Base-by-base conservation (phyloP, 2,329 filamentous ascomycete species). In the Pyricularia grisea region DNA sequence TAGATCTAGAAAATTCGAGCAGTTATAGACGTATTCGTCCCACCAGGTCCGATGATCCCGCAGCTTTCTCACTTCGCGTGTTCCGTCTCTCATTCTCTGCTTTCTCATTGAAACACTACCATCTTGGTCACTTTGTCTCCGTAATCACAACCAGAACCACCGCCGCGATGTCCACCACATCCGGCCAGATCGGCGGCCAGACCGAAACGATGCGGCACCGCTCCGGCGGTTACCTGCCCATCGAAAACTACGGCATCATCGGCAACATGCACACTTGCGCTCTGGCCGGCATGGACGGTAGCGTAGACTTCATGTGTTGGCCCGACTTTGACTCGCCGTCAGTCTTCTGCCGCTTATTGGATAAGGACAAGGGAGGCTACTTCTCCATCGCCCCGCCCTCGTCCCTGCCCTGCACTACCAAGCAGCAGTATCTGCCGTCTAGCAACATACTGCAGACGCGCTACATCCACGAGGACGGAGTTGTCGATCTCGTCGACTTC, bases 201-300 rank as follows among this genome's bases (percentile, higher is more conserved):
- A 65, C 68, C 31, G 68, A 72, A 70, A 71, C 75, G 66, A 70
- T 78, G 76, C 80, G 76, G 75, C 76, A 67, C 61, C 72, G 72
- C 2, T 68, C 72, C 28, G 79, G 78, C 14, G 85, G 84, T 36
- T 87, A 87, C 73, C 80, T 87, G 31, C 85, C 85, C 65, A 91
- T 92, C 72, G 90, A 93, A 75, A 87, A 93, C 77, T 93, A 93
- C 82, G 91, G 91, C 69, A 85, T 93, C 78, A 92, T 93, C 73
- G 91, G 91, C 28, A 92, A 93, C 75, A 92, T 93, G 90, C 85
- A 89, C 74, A 93, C 90, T 0, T 92, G 89, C 79, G 90, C 90
- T 17, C 80, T 92, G n/a, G 84, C 92, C 27, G 90, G 89, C 72
- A 90, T 91, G 75, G 88, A 90, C 74, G 90, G 90, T 28, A 90